A percentile compares a stretch with the other conserved stretches of the same genome.
Evolutionary conservation across 495 filamentous ascomycete species (phyloP).

Genomic region (Podospora pseudoanserina): DNA sequence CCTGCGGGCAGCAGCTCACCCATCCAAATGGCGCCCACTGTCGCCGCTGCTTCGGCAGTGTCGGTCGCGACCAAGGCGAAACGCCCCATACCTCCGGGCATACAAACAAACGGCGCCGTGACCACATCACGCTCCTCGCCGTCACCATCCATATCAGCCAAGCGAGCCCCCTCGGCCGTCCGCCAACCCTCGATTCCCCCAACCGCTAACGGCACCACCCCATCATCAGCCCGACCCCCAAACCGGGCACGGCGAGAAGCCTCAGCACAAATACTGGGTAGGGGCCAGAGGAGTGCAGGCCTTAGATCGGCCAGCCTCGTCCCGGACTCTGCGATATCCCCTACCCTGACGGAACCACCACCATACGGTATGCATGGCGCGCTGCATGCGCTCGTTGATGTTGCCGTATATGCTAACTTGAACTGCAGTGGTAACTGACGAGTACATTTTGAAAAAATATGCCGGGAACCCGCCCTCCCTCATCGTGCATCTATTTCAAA

Average conservation of each 20-base stretch:
- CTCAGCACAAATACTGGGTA: conserved; percentile 33
- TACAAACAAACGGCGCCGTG: conserved; percentile 62
- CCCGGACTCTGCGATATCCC: conserved; percentile 35
- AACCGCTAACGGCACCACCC: conserved; percentile 36
- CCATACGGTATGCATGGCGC: conserved; percentile 40
- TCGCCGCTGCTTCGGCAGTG: conserved; percentile 52
- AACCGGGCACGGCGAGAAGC: conserved; percentile 52
- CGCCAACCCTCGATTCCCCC: conserved; percentile 39
- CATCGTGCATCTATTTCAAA: conserved; percentile 78
- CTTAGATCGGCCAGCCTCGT: conserved; percentile 44
- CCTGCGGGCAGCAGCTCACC: conserved; percentile 16
- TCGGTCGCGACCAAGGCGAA: conserved; percentile 65
- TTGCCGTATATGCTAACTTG: neutral
- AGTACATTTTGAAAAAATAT: conserved; percentile 81
- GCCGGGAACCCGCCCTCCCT: conserved; percentile 72
- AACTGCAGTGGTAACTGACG: conserved; percentile 58
- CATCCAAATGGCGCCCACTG: conserved; percentile 41
- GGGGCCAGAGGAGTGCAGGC: conserved; percentile 42
- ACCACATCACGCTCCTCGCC: conserved; percentile 60
- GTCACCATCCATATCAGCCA: conserved; percentile 62
- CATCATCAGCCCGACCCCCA: conserved; percentile 43
- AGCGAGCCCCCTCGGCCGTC: conserved; percentile 50
- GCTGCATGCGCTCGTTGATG: neutral
- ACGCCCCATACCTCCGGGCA: conserved; percentile 64
- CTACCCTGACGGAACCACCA: conserved; percentile 36